Base-by-base conservation (phyloP, 768 basidiomycete genomes). In the Amanita rimosa region DNA sequence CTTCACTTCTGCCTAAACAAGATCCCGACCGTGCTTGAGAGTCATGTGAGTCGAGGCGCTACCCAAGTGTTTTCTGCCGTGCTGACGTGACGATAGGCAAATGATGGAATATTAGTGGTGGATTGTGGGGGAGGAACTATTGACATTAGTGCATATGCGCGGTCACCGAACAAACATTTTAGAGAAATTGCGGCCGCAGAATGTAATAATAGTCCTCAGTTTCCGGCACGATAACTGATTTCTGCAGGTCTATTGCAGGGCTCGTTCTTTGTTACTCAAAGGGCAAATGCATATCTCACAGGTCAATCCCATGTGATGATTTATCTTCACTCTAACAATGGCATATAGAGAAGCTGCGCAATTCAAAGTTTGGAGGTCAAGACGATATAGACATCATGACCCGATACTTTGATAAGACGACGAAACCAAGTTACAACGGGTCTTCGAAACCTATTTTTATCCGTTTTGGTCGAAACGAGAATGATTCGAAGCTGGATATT, bases 1-100 rank as follows among this genome's bases (percentile, higher is more conserved):
- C 57, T 78, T n/a, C 71, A 78, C 45, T 78, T 67, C 54, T 77
- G 74, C 51, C 19, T 76, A 16, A 60, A 65, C 14, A 68, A 66
- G 21, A 64, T 70, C 2, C 52, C 72, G 4, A 61, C 61, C 3
- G 62, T 57, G 6, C 6, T 62, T 68, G 3, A 54, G 44, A 6
- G 46, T 62, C 17, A 49, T 40, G 64, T 65, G 21, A 7, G 42
- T 44, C 21, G 21, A 22, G 3, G 13, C n/a, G 17, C 4, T 26
- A 27, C 5, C 22, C 17, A 8, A 8, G n/a, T 5, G 17, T 14
- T 45, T n/a, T 24, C 19, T n/a, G 13, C 11, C 19, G 1, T 29
- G 9, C 33, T 33, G 13, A 21, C 3, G 3, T 14, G 6, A 17
- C 3, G 14, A 41, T 17, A 42, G 48, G 27, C 11, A 6, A 33